These are phyloP conservation scores for Chlorella sp. DNA, from an alignment of 139 green algal species.

Conservation along the genomic window DNA sequence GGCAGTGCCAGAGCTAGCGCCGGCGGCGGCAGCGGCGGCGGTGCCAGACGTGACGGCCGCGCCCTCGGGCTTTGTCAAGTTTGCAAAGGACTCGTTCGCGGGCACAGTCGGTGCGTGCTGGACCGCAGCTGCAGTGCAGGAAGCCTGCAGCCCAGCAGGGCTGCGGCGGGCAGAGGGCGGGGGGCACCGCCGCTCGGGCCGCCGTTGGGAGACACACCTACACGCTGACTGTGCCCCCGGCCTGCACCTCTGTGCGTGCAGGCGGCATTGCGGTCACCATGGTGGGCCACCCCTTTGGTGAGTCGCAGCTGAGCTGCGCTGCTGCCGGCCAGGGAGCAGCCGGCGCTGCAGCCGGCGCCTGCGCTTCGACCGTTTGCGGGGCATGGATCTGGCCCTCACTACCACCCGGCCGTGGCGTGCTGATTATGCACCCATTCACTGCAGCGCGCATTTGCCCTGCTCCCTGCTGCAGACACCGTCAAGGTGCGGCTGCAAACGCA, in stretches of 20 bases:
- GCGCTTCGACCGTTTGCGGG: neutral
- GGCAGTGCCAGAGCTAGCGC: neutral
- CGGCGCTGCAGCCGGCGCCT: neutral
- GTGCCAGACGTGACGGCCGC: neutral
- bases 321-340: no score
- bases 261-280: conserved; percentile 91
- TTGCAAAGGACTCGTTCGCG: conserved; percentile 50
- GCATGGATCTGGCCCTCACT: neutral
- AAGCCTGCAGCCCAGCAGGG: neutral
- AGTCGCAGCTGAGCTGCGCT: neutral
- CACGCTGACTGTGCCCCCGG: neutral
- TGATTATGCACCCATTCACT: neutral
- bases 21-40: neutral
- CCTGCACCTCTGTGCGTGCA: conserved; percentile 26
- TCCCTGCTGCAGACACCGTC: conserved; percentile 71
- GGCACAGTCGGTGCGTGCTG: conserved; percentile 36
- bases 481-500: conserved; percentile 96
- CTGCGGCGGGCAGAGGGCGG: no score
- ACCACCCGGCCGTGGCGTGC: neutral
- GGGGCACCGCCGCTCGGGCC: no score
- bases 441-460: neutral
- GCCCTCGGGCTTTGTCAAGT: conserved; percentile 32
- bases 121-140: neutral
- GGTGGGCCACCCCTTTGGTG: conserved; percentile 88
- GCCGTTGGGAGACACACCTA: no score